Evolutionary conservation across 2,329 filamentous ascomycete genomes (phyloP).

Genomic region (Scleromitrula shiraiana): DNA sequence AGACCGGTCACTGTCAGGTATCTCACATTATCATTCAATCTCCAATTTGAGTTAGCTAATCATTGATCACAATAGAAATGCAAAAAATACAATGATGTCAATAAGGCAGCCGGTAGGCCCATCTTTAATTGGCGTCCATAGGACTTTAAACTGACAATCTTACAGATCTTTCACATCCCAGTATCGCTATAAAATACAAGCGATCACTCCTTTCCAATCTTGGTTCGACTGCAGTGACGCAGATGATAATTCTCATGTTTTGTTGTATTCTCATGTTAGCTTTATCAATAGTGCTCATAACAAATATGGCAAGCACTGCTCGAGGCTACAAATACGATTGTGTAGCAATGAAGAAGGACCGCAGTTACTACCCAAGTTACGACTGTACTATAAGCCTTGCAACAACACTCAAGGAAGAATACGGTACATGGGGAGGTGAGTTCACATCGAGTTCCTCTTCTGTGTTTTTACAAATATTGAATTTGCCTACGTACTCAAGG

Average conservation of each 20-base stretch:
- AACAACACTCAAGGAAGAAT: background rate
- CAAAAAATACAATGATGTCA: constrained; percentile 17
- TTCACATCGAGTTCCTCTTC: background rate
- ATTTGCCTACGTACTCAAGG: too few species aligned
- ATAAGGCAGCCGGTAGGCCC: constrained; percentile 14
- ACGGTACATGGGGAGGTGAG: constrained; percentile 15
- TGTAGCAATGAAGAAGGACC: background rate
- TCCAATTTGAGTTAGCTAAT: background rate
- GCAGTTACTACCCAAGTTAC: accelerated
- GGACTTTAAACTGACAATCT: background rate
- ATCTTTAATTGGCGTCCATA: background rate
- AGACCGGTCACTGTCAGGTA: constrained; percentile 19
- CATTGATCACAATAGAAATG: constrained; percentile 8
- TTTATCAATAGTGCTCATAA: constrained; percentile 12
- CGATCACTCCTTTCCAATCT: constrained; percentile 18
- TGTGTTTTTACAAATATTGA: too few species aligned
- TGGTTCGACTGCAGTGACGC: constrained; percentile 15
- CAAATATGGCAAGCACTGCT: constrained; percentile 1
- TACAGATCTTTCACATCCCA: constrained; percentile 18
- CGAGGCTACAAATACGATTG: background rate
- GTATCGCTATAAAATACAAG: constrained; percentile 21
- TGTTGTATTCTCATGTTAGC: constrained; percentile 13
- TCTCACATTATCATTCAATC: background rate
- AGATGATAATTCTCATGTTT: constrained; percentile 19
- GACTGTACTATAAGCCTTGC: constrained; percentile 1